Conservation (phyloP, 2,329 filamentous ascomycete species). For the Ophiostoma novo-ulmi region DNA sequence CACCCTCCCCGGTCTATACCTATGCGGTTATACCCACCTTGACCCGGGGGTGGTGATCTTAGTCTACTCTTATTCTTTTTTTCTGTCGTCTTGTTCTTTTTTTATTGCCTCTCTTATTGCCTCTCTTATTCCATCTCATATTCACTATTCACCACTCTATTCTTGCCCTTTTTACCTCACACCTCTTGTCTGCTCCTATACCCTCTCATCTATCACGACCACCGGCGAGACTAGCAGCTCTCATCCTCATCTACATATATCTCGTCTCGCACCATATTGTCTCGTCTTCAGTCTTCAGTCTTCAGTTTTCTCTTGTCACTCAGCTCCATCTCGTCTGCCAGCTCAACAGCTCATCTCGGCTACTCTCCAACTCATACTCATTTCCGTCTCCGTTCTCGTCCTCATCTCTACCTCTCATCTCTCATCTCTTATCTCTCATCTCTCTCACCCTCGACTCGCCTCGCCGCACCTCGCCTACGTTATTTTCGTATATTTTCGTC, state of each 20-base stretch:
- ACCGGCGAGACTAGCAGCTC: background rate
- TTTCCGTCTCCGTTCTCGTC: background rate
- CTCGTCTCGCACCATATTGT: background rate
- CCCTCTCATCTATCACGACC: background rate
- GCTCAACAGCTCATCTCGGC: background rate
- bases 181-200: background rate
- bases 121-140: background rate
- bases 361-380: background rate
- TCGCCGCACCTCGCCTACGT: background rate
- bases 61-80: background rate
- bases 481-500: background rate
- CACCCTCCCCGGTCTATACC: slow-evolving; percentile 10
- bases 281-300: background rate
- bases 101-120: background rate
- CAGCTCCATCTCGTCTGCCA: background rate
- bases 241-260: background rate
- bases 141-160: background rate
- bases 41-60: slow-evolving; percentile 3
- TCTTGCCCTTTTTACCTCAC: background rate
- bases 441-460: background rate
- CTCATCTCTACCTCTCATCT: background rate
- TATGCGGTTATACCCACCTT: slow-evolving; percentile 11
- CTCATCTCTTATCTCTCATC: background rate
- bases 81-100: background rate
- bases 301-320: background rate